Evolutionary conservation across 148 eudicot species (phyloP).

Genomic region (Rheum nobile): DNA sequence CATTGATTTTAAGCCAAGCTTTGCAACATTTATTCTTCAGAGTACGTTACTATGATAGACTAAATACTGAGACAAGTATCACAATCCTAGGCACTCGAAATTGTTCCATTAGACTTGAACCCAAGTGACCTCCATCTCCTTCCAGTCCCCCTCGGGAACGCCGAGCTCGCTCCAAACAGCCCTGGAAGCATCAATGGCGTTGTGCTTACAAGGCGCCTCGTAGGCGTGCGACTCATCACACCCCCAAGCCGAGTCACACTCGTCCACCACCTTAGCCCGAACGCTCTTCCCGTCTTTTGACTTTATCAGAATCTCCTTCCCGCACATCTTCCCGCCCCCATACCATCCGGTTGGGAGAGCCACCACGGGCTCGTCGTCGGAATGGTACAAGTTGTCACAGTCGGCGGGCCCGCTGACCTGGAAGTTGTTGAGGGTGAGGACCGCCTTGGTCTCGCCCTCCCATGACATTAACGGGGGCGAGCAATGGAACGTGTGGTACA

Average conservation of each 20-base stretch:
- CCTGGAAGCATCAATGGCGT: slow-evolving; percentile 19
- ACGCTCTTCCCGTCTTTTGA: slow-evolving; percentile 10
- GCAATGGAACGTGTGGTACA: slow-evolving; percentile 19
- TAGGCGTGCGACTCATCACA: slow-evolving; percentile 24
- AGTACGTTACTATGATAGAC: neutral
- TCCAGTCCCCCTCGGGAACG: slow-evolving; percentile 2
- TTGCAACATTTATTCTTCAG: neutral
- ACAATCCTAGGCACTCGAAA: no score
- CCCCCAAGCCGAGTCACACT: slow-evolving; percentile 31
- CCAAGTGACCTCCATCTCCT: slow-evolving; percentile 6
- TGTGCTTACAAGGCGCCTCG: slow-evolving; percentile 25
- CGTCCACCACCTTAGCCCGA: slow-evolving; percentile 25
- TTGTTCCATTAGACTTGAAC: neutral
- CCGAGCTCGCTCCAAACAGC: slow-evolving; percentile 5
- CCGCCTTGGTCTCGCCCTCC: slow-evolving; percentile 6
- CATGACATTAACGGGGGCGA: slow-evolving; percentile 13
- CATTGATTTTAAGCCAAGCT: neutral
- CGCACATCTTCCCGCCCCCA: slow-evolving; percentile 17
- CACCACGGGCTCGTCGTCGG: slow-evolving; percentile 17
- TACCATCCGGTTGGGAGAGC: slow-evolving; percentile 46
- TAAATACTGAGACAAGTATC: no score
- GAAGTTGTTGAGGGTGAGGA: slow-evolving; percentile 18
- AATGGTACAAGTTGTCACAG: slow-evolving; percentile 18
- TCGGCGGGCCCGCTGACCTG: slow-evolving; percentile 15
- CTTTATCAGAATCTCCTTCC: slow-evolving; percentile 9